phyloP scores from a whole-genome alignment of 129 eudicot genomes.

The Pulicaria dysenterica region DNA sequence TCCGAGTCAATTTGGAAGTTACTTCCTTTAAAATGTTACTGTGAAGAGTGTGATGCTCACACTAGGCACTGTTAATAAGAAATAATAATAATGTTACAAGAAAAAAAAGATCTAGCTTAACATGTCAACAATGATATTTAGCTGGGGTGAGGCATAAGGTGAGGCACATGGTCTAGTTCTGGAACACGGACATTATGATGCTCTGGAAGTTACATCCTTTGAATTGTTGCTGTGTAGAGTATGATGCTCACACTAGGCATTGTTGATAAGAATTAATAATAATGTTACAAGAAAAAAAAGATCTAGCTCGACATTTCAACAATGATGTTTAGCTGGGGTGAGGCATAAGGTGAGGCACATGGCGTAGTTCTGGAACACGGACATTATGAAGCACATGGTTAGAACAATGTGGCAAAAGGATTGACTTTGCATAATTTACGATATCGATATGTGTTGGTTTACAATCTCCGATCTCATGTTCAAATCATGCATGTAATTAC shows the following conservation, averaged over 20 bases:
- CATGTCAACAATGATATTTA: background rate
- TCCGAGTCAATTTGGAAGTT: background rate
- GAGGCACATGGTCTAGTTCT: background rate
- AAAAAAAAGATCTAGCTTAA: background rate
- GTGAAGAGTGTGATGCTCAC: background rate
- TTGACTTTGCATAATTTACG: too few relatives aligned
- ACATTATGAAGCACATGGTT: background rate
- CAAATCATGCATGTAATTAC: background rate
- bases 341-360: background rate
- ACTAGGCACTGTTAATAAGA: too few relatives aligned
- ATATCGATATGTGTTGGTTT: too few relatives aligned
- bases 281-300: background rate
- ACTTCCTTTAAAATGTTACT: background rate
- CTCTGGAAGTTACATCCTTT: background rate
- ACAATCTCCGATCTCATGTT: background rate
- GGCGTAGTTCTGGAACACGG: background rate
- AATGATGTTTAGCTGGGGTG: background rate
- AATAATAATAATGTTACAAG: background rate
- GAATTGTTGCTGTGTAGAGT: too few relatives aligned
- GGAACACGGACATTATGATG: background rate
- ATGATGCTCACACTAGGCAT: too few relatives aligned
- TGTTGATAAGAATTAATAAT: too few relatives aligned
- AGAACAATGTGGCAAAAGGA: background rate
- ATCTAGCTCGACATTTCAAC: background rate
- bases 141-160: background rate